These are phyloP conservation scores for Mycena alexandri DNA, from an alignment of 768 basidiomycete genomes.

Conservation along the genomic window DNA sequence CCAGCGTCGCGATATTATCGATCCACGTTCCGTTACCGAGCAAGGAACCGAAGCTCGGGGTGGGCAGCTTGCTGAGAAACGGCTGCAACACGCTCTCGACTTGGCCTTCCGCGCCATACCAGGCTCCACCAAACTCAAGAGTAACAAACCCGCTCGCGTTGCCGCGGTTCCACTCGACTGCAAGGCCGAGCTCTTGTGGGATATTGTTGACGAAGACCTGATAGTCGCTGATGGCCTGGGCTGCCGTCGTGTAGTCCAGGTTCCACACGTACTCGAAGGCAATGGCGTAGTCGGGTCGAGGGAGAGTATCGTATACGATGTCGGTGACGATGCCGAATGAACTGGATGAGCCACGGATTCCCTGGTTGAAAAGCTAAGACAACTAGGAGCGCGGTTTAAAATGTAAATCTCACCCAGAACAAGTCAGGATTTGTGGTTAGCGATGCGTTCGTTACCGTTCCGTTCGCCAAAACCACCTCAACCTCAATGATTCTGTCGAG, in stretches of 20 bases:
- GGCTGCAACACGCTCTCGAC: constrained; percentile 48
- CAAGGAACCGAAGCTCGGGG: constrained; percentile 36
- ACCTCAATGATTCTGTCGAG: constrained; percentile 58
- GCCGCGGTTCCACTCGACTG: constrained; percentile 47
- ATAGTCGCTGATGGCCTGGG: not conserved
- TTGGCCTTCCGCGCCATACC: constrained; percentile 49
- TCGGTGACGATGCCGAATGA: constrained; percentile 57
- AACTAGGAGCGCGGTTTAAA: not conserved
- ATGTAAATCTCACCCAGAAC: constrained; percentile 58
- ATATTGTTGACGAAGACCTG: constrained; percentile 50
- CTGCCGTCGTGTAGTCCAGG: not conserved
- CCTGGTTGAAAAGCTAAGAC: constrained; percentile 39
- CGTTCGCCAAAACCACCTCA: constrained; percentile 58
- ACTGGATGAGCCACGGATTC: constrained; percentile 54
- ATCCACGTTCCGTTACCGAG: constrained; percentile 46
- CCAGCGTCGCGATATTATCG: constrained; percentile 45
- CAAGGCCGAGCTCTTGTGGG: constrained; percentile 49
- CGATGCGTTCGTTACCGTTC: constrained; percentile 54
- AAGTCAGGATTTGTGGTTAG: constrained; percentile 55
- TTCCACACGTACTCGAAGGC: constrained; percentile 50
- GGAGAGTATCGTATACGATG: constrained; percentile 51
- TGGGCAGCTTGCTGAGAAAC: constrained; percentile 46
- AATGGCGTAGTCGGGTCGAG: constrained; percentile 51
- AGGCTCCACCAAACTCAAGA: constrained; percentile 51
- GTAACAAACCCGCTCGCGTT: constrained; percentile 40